phyloP scores from a whole-genome alignment of 1,139 yeast genomes.

The Pneumocystis sp. region DNA sequence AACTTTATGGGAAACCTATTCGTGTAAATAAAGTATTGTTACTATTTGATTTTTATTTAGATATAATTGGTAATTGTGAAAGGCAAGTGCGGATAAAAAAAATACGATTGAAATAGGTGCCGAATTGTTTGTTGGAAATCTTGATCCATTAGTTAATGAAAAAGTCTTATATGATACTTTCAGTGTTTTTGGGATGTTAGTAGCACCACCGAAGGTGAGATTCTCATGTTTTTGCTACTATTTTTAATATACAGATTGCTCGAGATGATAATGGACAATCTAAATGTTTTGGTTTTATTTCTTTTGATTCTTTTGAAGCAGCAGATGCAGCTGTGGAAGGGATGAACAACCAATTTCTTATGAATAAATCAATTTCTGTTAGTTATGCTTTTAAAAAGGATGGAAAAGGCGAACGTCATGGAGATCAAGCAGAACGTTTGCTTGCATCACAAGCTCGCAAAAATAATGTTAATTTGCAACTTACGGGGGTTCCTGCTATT shows the following conservation, averaged over 20 bases:
- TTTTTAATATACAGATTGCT: constrained; percentile 23
- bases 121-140: constrained; percentile 53
- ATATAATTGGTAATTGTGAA: not conserved
- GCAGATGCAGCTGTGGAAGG: constrained; percentile 60
- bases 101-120: constrained; percentile 49
- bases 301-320: constrained; percentile 46
- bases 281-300: constrained; percentile 50
- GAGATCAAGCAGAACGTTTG: constrained; percentile 62
- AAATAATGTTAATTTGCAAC: constrained; percentile 16
- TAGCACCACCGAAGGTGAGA: constrained; percentile 31
- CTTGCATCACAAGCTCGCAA: constrained; percentile 53
- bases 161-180: constrained; percentile 46
- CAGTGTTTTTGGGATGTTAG: constrained; percentile 51
- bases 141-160: constrained; percentile 57
- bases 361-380: constrained; percentile 49
- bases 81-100: constrained; percentile 28
- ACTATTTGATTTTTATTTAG: not conserved
- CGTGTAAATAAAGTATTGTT: constrained; percentile 34
- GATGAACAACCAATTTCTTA: constrained; percentile 53
- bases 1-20: constrained; percentile 49
- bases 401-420: constrained; percentile 47
- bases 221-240: no score
- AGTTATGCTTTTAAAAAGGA: constrained; percentile 63
- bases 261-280: constrained; percentile 41
- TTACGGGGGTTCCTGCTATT: constrained; percentile 1